A percentile compares a stretch with the other conserved stretches of the same genome.
Conservation (phyloP, 2,329 filamentous ascomycete genomes). For the Penicillium sumatraense region DNA sequence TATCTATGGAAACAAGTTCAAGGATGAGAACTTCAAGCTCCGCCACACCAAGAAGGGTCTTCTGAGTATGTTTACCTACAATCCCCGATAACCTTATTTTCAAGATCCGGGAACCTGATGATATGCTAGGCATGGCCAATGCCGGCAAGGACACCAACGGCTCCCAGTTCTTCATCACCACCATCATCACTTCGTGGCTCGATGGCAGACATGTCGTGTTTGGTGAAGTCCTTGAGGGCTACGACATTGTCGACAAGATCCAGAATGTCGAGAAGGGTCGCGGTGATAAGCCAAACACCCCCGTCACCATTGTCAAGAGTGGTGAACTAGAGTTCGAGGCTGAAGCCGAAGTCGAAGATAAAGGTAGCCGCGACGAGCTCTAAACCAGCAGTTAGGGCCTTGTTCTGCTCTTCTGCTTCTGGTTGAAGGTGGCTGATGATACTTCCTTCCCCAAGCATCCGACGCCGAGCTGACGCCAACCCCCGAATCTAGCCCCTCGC, state of each 20-base stretch:
- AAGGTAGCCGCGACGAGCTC: constrained; percentile 72
- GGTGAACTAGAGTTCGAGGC: constrained; percentile 64
- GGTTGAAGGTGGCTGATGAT: constrained; percentile 39
- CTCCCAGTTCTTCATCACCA: constrained; percentile 71
- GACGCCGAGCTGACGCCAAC: constrained; percentile 8
- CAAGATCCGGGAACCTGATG: constrained; percentile 13
- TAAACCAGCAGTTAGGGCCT: constrained; percentile 48
- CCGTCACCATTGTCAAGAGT: constrained; percentile 69
- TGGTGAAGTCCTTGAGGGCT: constrained; percentile 70
- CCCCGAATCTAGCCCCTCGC: constrained; percentile 10
- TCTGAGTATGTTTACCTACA: constrained; percentile 62
- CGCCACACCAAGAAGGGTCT: constrained; percentile 69
- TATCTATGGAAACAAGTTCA: constrained; percentile 69
- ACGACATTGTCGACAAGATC: constrained; percentile 68
- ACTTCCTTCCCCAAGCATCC: constrained; percentile 30
- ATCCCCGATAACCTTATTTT: neutral
- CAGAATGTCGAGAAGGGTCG: constrained; percentile 63
- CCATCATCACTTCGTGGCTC: constrained; percentile 63
- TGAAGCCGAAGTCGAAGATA: constrained; percentile 36
- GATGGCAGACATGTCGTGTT: constrained; percentile 70
- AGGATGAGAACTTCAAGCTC: constrained; percentile 73
- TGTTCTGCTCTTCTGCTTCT: constrained; percentile 29
- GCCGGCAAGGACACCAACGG: constrained; percentile 68
- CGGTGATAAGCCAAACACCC: constrained; percentile 61
- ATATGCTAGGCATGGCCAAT: constrained; percentile 64